These are phyloP conservation scores for Neolentinus lepideus DNA, from an alignment of 1,284 basidiomycete species.

Conservation along the genomic window DNA sequence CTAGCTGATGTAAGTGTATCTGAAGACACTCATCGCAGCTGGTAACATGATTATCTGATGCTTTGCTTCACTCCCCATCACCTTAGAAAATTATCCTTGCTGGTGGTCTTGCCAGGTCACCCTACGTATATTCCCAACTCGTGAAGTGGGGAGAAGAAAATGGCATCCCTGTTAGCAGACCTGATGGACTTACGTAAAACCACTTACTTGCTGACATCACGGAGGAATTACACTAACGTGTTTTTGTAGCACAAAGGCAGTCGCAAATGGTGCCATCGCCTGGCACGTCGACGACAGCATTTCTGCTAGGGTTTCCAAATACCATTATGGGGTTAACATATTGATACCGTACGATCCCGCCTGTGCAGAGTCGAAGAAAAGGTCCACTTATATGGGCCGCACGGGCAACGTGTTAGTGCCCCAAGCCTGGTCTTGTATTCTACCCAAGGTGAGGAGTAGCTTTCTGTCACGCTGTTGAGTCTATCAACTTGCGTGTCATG, in stretches of 20 bases:
- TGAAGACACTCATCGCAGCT: too few species aligned
- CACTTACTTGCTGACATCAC: too few species aligned
- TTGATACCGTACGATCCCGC: neutral
- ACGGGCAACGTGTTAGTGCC: neutral
- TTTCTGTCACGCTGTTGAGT: neutral
- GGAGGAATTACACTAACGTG: neutral
- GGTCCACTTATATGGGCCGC: neutral
- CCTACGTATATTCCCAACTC: slow-evolving; percentile 6
- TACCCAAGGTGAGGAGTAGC: slow-evolving; percentile 3
- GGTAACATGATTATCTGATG: too few species aligned
- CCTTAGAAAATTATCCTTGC: slow-evolving; percentile 9
- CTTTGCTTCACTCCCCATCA: too few species aligned
- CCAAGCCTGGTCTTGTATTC: slow-evolving; percentile 5
- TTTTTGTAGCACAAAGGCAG: slow-evolving; percentile 6
- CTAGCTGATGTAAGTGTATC: slow-evolving; percentile 5
- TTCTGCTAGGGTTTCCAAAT: slow-evolving; percentile 3
- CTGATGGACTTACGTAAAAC: slow-evolving; percentile 7
- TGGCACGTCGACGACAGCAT: slow-evolving; percentile 7
- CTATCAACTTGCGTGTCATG: neutral
- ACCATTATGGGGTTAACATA: slow-evolving; percentile 4
- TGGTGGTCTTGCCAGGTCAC: slow-evolving; percentile 9
- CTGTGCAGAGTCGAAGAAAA: neutral
- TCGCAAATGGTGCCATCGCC: slow-evolving; percentile 8
- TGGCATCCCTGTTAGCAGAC: slow-evolving; percentile 7
- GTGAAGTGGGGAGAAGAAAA: slow-evolving; percentile 4